Evolutionary conservation across 1,284 basidiomycete genomes (phyloP).

Genomic region (Leucoagaricus sp.): DNA sequence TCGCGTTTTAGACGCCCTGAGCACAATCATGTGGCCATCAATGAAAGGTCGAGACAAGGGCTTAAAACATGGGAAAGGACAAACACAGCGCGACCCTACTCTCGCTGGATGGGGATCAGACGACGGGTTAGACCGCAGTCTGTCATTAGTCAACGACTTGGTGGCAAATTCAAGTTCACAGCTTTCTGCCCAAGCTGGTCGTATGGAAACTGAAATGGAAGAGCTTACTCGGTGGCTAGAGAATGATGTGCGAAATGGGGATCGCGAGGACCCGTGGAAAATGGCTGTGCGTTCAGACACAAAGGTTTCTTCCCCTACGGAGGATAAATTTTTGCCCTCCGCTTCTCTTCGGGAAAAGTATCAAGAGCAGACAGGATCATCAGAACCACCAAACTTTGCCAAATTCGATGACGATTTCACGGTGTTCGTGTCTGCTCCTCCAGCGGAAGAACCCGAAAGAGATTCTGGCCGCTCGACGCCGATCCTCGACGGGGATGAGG

Average conservation of each 20-base stretch:
- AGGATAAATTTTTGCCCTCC: conserved; percentile 4
- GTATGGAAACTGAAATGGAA: conserved; percentile 41
- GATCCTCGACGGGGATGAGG: conserved; percentile 15
- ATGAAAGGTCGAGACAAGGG: conserved; percentile 48
- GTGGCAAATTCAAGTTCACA: conserved; percentile 16
- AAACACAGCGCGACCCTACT: conserved; percentile 1
- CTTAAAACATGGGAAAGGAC: conserved; percentile 9
- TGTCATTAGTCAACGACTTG: conserved; percentile 20
- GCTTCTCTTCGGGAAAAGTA: not conserved
- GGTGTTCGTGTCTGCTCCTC: conserved; percentile 64
- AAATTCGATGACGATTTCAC: conserved; percentile 79
- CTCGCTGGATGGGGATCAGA: conserved; percentile 25
- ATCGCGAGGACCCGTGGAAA: conserved; percentile 36
- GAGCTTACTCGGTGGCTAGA: conserved; percentile 61
- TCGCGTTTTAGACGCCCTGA: conserved; percentile 73
- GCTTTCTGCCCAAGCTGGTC: conserved; percentile 22
- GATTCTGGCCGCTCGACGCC: conserved; percentile 11
- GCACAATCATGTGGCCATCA: conserved; percentile 85
- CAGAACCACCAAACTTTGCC: not conserved
- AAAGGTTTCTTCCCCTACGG: conserved; percentile 6
- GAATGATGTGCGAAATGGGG: conserved; percentile 32
- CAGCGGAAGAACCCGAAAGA: conserved; percentile 7
- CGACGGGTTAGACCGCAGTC: conserved; percentile 9
- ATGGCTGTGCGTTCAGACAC: conserved; percentile 21
- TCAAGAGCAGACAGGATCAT: not conserved